These are phyloP conservation scores for Lentinula edodes DNA, from an alignment of 768 basidiomycete species.

Conservation along the genomic window DNA sequence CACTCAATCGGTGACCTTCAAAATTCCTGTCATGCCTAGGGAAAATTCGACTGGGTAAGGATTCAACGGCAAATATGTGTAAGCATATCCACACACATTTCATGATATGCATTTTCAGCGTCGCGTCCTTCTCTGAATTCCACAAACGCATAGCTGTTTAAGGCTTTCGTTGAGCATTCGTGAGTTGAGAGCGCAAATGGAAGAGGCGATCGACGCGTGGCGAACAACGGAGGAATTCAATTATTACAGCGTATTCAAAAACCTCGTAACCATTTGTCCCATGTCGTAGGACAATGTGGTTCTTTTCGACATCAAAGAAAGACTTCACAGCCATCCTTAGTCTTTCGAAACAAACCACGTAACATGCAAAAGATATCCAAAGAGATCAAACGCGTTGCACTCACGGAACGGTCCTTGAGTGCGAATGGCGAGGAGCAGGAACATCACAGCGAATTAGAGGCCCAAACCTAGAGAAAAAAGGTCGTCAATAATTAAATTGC, in stretches of 20 bases:
- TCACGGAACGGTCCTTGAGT: constrained; percentile 77
- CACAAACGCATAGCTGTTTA: constrained; percentile 78
- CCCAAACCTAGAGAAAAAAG: constrained; percentile 54
- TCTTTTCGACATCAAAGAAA: no score
- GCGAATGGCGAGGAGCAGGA: constrained; percentile 77
- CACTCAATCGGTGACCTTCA: constrained; percentile 69
- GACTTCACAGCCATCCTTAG: no score
- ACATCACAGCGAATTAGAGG: constrained; percentile 86
- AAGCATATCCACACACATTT: constrained; percentile 50
- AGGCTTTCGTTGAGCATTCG: constrained; percentile 53
- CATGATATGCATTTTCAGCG: constrained; percentile 80
- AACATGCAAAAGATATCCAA: constrained; percentile 12
- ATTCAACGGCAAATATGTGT: neutral
- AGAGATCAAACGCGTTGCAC: constrained; percentile 30
- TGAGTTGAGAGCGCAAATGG: constrained; percentile 19
- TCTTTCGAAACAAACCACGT: neutral
- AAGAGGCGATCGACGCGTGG: neutral
- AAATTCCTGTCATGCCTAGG: constrained; percentile 71
- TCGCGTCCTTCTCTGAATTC: constrained; percentile 76
- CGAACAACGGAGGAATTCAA: neutral
- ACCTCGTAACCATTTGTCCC: neutral
- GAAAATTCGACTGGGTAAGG: neutral
- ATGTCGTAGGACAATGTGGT: neutral
- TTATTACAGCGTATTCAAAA: no score
- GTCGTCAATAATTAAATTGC: constrained; percentile 1